Percentiles rank a stretch among this genome's conserved stretches.
These are phyloP conservation scores for Solanum sitiens DNA, from an alignment of 257 asterid genomes.

Conservation along the genomic window DNA sequence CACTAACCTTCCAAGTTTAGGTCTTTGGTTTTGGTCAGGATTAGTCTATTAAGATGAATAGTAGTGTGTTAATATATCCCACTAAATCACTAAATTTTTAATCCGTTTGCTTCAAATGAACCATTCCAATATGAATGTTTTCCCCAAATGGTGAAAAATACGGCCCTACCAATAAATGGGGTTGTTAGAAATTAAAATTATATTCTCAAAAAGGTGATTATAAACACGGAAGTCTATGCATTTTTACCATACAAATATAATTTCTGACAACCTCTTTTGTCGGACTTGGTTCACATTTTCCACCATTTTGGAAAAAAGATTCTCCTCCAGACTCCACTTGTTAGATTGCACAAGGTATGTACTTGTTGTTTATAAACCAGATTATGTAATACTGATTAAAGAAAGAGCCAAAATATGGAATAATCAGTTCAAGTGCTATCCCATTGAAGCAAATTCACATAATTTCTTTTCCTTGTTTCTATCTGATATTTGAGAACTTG, in stretches of 20 bases:
- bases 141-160: not conserved
- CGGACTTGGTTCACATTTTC: not conserved
- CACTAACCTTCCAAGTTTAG: not conserved
- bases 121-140: not conserved
- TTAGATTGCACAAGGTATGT: not conserved
- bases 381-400: not conserved
- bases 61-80: not conserved
- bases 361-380: not conserved
- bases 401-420: not conserved
- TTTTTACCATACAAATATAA: not conserved
- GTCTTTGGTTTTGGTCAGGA: not conserved
- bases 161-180: not conserved
- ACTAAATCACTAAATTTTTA: not conserved
- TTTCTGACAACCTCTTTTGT: not conserved
- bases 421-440: not conserved
- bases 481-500: not conserved
- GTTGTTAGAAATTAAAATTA: not conserved
- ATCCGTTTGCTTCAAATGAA: not conserved
- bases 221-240: not conserved
- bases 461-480: not conserved
- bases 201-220: not conserved
- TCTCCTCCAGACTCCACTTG: not conserved
- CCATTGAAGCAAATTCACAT: not conserved
- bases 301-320: not conserved
- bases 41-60: not conserved